Percentiles rank a stretch among this genome's conserved stretches.
Conservation (phyloP, 352 stramenopile species). For the Pythium rishiriense region DNA sequence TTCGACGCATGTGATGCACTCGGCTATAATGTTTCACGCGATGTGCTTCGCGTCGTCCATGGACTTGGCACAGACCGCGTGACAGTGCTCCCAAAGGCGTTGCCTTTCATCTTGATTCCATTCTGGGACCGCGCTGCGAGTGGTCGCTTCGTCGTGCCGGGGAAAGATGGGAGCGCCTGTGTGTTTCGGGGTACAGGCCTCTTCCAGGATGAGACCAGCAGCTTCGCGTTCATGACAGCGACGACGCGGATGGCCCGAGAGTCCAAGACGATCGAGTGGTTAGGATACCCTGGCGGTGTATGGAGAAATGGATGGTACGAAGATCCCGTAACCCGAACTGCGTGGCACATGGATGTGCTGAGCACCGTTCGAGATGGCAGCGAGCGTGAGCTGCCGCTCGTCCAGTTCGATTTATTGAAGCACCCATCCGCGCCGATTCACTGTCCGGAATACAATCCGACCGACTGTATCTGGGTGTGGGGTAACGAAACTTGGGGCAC, state of each 20-base stretch:
- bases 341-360: constrained; percentile 22
- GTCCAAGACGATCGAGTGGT: constrained; percentile 1
- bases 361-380: constrained; percentile 8
- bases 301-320: constrained; percentile 14
- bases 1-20: constrained; percentile 12
- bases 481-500: no score
- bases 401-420: no score
- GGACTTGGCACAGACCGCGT: neutral
- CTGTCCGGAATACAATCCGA: no score
- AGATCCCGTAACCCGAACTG: no score
- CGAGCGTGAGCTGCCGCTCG: constrained; percentile 2
- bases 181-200: neutral
- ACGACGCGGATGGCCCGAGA: neutral
- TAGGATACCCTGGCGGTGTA: neutral
- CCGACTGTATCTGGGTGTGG: no score
- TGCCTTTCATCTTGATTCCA: constrained; percentile 4
- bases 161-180: neutral
- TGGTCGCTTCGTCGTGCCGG: neutral
- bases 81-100: neutral
- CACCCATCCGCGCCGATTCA: no score
- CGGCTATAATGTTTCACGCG: constrained; percentile 27
- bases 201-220: constrained; percentile 5
- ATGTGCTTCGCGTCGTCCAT: constrained; percentile 22
- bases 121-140: neutral
- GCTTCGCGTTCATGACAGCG: neutral